These are phyloP conservation scores for Phaeosphaeriaceae sp. DNA, from an alignment of 2,329 filamentous ascomycete genomes.

Conservation along the genomic window DNA sequence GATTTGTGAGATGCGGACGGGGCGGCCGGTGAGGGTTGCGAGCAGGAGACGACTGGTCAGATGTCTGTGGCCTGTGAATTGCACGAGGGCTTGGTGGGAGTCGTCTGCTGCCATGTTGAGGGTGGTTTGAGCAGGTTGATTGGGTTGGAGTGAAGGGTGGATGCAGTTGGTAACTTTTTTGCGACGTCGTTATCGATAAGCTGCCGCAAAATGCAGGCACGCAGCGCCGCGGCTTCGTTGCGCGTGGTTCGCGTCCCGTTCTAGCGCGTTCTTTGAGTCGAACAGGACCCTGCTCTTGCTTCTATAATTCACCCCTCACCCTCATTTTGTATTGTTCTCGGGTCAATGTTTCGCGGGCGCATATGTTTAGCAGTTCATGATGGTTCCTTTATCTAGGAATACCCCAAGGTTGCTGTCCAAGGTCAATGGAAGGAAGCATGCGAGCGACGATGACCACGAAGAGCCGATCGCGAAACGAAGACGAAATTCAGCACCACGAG, in stretches of 20 bases:
- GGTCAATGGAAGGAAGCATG: conserved; percentile 45
- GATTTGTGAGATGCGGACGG: conserved; percentile 93
- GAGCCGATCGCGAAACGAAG: conserved; percentile 15
- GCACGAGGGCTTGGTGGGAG: conserved; percentile 60
- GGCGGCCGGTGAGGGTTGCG: conserved; percentile 86
- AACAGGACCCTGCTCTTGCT: neutral
- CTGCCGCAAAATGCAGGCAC: neutral
- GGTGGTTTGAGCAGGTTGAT: neutral
- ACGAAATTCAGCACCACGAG: neutral
- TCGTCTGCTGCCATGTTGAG: conserved; percentile 41
- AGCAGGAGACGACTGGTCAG: conserved; percentile 86
- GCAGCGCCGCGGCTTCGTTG: neutral
- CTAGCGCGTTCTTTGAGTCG: neutral
- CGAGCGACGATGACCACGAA: conserved; percentile 46
- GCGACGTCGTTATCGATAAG: conserved; percentile 13
- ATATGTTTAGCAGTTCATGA: conserved; percentile 5
- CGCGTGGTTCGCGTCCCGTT: neutral
- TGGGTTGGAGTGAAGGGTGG: neutral
- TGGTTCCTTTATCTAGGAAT: conserved; percentile 18
- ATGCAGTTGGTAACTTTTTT: conserved; percentile 34
- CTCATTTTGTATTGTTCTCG: neutral
- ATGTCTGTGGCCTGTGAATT: conserved; percentile 83
- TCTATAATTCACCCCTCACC: neutral
- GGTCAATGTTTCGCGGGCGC: neutral
- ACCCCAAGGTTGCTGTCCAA: conserved; percentile 32